Conservation (phyloP, 371 early-diverging fungal species). For the Mortierella sp. region DNA sequence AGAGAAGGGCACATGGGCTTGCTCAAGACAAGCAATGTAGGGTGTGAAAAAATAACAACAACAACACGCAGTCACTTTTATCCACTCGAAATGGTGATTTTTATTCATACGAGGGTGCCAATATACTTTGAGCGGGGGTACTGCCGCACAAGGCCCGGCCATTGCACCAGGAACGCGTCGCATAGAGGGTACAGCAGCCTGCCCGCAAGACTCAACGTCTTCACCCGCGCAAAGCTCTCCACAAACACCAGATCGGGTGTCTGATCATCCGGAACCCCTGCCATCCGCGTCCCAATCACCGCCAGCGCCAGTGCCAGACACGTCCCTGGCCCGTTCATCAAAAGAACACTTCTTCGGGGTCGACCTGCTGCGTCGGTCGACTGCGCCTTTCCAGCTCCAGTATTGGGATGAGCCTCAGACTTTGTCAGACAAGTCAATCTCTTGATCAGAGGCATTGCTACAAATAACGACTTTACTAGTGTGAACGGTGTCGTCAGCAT, state of each 20-base stretch:
- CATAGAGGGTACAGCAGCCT: conserved; percentile 83
- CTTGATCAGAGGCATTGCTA: conserved; percentile 57
- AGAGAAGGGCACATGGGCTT: neutral
- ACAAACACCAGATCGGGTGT: conserved; percentile 81
- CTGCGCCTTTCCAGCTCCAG: neutral
- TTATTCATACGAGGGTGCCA: conserved; percentile 80
- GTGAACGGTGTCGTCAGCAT: conserved; percentile 73
- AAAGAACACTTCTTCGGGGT: conserved; percentile 19
- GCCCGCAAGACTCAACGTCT: conserved; percentile 87
- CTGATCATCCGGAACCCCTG: conserved; percentile 71
- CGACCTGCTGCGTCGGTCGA: neutral
- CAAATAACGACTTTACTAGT: conserved; percentile 60
- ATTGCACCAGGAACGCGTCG: conserved; percentile 93
- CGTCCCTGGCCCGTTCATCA: conserved; percentile 94
- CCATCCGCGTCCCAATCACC: conserved; percentile 37
- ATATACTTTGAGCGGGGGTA: conserved; percentile 79
- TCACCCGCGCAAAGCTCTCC: conserved; percentile 94
- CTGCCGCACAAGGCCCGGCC: conserved; percentile 74
- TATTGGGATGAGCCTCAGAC: neutral
- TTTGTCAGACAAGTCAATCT: conserved; percentile 53
- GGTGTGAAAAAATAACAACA: neutral
- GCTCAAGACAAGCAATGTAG: neutral
- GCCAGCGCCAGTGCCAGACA: conserved; percentile 77
- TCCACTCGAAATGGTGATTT: neutral
- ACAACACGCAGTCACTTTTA: conserved; percentile 14